Evolutionary conservation across 139 green algal genomes (phyloP).

Genomic region (Closterium sp.): DNA sequence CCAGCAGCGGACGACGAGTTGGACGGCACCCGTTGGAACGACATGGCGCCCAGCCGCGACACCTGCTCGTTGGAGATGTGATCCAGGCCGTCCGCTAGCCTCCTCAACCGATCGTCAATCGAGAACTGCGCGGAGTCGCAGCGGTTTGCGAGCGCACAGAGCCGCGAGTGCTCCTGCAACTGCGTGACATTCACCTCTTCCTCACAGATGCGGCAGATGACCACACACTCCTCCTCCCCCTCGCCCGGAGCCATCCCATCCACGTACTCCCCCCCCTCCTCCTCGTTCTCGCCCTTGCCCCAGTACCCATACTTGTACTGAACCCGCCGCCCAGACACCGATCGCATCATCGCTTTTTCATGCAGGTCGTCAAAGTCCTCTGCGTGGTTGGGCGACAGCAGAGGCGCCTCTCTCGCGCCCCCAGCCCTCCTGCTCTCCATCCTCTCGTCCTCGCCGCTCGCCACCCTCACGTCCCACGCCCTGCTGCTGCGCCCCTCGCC

Average conservation of each 20-base stretch:
- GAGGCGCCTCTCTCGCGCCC: not conserved
- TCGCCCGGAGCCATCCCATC: constrained; percentile 6
- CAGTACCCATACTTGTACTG: constrained; percentile 3
- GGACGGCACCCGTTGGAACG: not conserved
- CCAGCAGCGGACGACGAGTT: not conserved
- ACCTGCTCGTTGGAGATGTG: constrained; percentile 10
- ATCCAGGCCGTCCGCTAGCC: constrained; percentile 31
- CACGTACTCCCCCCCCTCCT: constrained; percentile 20
- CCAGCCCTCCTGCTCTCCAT: not conserved
- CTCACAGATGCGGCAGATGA: constrained; percentile 46
- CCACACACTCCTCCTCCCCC: constrained; percentile 8
- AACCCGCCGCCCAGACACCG: not conserved
- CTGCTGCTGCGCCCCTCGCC: not conserved
- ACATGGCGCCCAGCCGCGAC: not conserved
- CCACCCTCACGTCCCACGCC: not conserved
- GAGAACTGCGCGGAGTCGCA: constrained; percentile 32
- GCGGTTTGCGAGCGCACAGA: constrained; percentile 36
- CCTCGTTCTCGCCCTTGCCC: constrained; percentile 23
- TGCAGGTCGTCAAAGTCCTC: not conserved
- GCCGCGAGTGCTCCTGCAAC: constrained; percentile 40
- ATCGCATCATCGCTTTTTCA: not conserved
- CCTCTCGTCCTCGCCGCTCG: not conserved
- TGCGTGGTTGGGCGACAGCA: not conserved
- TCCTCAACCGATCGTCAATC: constrained; percentile 33
- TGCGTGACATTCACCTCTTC: constrained; percentile 18